Evolutionary conservation across 495 filamentous ascomycete species (phyloP), one percentile per base, ranked within the genome.

Genomic region (Poronia punctata): DNA sequence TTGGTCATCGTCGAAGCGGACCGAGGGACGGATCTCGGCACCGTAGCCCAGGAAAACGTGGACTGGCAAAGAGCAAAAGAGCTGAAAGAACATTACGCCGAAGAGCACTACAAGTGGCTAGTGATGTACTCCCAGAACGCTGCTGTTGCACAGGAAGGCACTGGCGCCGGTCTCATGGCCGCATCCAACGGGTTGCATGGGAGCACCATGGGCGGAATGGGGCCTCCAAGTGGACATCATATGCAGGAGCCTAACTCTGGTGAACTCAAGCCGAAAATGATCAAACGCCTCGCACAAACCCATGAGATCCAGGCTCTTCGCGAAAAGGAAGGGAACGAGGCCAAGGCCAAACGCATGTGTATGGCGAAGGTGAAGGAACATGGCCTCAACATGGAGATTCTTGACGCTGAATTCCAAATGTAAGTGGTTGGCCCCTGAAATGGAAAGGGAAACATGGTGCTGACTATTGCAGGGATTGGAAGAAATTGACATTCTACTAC

Each of bases 331-430:
- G 92, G 89, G 20, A 88, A 89, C 43, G 92, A 98, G 60, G 93
- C 93, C 23, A 98, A 97, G 56, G 92, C 92, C 10, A 96, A 96
- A 66, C 79, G 92, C 17, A 81, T 95, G 30, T 96, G 88, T 52
- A 89, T 94, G 68, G 84, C 90, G 52, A 98, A 98, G 60, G 93
- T 95, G 25, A 80, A 78, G 32, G 92, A 97, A 52, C 89, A 97
- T 64, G 82, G 86, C 28, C 74, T 98, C 8, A 86, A 89, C 43
- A 96, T 98, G 92, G 92, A 98, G 55, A 96, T 98, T 43, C 76
- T 98, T 10, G 92, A 98, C 62, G 92, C 92, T n/a, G 92, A 98
- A 61, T 98, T 94, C 59, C 92, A 98, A 55, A 88, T 95, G 92
- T 95, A 70, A 75, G 86, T 73, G 34, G n/a, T n/a, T n/a, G n/a